phyloP scores from a whole-genome alignment of 495 filamentous ascomycete genomes.

The Penicillium cinerascens region DNA sequence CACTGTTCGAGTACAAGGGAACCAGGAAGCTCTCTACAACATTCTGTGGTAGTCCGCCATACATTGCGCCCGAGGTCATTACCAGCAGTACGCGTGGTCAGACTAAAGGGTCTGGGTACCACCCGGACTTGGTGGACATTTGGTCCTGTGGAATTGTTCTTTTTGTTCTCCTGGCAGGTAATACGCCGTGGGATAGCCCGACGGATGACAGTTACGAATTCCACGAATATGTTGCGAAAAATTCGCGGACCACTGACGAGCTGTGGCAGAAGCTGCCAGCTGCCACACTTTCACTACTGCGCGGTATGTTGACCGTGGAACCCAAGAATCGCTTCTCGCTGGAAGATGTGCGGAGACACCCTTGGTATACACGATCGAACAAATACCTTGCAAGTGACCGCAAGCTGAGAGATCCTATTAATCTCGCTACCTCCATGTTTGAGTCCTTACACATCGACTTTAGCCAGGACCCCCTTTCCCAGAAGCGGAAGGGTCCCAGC shows the following conservation, averaged over 20 bases:
- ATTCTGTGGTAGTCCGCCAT: conserved; percentile 94
- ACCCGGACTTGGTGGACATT: conserved; percentile 81
- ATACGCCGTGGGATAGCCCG: conserved; percentile 97
- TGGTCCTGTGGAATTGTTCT: conserved; percentile 97
- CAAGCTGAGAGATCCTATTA: conserved; percentile 71
- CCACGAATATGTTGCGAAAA: conserved; percentile 75
- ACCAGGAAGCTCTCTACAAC: conserved; percentile 73
- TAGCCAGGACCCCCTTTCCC: conserved; percentile 57
- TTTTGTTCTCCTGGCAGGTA: conserved; percentile 91
- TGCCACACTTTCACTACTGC: conserved; percentile 78
- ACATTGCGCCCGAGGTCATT: conserved; percentile 94
- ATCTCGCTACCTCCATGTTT: conserved; percentile 88
- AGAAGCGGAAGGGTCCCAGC: conserved; percentile 36
- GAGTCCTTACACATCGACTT: conserved; percentile 92
- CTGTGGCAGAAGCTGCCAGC: conserved; percentile 79
- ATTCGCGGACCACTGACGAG: conserved; percentile 75
- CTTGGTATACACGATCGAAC: conserved; percentile 90
- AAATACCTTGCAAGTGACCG: conserved; percentile 69
- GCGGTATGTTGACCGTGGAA: conserved; percentile 90
- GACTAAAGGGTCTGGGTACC: conserved; percentile 63
- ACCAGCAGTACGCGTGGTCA: conserved; percentile 43
- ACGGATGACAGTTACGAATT: conserved; percentile 76
- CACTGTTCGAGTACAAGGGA: conserved; percentile 87
- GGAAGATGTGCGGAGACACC: conserved; percentile 83
- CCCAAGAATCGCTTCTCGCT: conserved; percentile 75